Evolutionary conservation across 176 grass and related monocot species (phyloP).

Genomic region (Lolium rigidum): DNA sequence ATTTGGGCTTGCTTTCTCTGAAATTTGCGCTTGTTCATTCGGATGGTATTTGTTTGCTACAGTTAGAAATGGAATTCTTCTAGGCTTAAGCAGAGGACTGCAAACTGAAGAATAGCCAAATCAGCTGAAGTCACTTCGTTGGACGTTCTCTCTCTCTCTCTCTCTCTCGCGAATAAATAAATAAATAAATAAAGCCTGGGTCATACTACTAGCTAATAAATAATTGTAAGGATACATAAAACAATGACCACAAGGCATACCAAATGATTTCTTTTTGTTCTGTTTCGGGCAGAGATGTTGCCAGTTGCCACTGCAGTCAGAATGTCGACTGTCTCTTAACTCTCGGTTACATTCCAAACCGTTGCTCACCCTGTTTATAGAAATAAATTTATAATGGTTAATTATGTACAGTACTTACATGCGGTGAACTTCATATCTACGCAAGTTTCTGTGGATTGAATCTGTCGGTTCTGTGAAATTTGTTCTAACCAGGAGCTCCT

Average conservation of each 20-base stretch:
- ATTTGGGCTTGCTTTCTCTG: not conserved
- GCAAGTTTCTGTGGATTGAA: not conserved
- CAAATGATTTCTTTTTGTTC: not conserved
- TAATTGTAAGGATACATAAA: not conserved
- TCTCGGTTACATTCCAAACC: not conserved
- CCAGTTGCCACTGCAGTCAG: slow-evolving; percentile 35
- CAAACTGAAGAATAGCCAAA: slow-evolving; percentile 14
- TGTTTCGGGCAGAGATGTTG: slow-evolving; percentile 27
- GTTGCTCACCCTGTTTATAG: not conserved
- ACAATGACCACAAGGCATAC: not conserved
- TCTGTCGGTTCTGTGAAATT: not conserved
- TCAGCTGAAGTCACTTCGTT: not conserved
- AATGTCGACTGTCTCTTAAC: not conserved
- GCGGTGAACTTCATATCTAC: not conserved
- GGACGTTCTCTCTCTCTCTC: not conserved
- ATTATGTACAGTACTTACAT: not conserved
- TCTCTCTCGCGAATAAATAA: not conserved
- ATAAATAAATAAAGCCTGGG: no score
- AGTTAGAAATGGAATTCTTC: slow-evolving; percentile 22
- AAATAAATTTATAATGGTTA: slow-evolving; percentile 26
- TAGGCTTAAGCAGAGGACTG: not conserved
- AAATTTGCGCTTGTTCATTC: not conserved
- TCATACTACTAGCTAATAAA: not conserved
- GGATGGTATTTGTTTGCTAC: not conserved
- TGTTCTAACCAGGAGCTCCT: not conserved